Conservation (phyloP, 805 yeast genomes). For the Kregervanrija fluxuum region DNA sequence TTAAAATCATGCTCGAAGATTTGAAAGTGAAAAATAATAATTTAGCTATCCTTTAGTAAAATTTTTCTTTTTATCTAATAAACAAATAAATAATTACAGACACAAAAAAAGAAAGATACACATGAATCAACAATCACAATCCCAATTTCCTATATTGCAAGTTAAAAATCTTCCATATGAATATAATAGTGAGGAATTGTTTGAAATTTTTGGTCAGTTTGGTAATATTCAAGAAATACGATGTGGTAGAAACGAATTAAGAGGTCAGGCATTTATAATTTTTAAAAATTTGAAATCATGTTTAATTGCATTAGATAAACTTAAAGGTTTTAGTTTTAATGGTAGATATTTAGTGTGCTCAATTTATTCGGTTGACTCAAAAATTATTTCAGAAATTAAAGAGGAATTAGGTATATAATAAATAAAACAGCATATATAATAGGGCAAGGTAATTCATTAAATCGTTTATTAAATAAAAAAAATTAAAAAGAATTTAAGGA, state of each 20-base stretch:
- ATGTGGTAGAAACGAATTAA: slow-evolving; percentile 32
- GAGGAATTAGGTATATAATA: slow-evolving; percentile 4
- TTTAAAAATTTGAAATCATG: slow-evolving; percentile 44
- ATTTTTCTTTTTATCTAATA: too few species aligned
- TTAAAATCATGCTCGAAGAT: too few species aligned
- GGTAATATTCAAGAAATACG: slow-evolving; percentile 54
- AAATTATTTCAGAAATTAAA: slow-evolving; percentile 18
- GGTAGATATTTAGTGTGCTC: slow-evolving; percentile 52
- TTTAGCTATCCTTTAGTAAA: too few species aligned
- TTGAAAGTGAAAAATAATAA: too few species aligned
- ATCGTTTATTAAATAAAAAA: neutral
- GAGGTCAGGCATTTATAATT: slow-evolving; percentile 50
- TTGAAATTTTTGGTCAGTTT: slow-evolving; percentile 44
- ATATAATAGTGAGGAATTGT: slow-evolving; percentile 38
- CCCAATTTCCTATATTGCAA: slow-evolving; percentile 31
- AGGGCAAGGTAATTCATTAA: neutral
- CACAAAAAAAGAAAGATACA: slow-evolving; percentile 7
- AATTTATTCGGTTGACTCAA: slow-evolving; percentile 37
- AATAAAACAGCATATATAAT: neutral
- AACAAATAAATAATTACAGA: neutral
- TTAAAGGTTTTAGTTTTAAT: slow-evolving; percentile 53
- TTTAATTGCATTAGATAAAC: slow-evolving; percentile 41
- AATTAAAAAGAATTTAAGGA: neutral
- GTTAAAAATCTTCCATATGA: slow-evolving; percentile 55
- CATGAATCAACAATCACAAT: neutral